Percentiles rank a stretch among this genome's conserved stretches.
Evolutionary conservation across 2,329 filamentous ascomycete genomes (phyloP).

Genomic region (Botryotinia globosa): DNA sequence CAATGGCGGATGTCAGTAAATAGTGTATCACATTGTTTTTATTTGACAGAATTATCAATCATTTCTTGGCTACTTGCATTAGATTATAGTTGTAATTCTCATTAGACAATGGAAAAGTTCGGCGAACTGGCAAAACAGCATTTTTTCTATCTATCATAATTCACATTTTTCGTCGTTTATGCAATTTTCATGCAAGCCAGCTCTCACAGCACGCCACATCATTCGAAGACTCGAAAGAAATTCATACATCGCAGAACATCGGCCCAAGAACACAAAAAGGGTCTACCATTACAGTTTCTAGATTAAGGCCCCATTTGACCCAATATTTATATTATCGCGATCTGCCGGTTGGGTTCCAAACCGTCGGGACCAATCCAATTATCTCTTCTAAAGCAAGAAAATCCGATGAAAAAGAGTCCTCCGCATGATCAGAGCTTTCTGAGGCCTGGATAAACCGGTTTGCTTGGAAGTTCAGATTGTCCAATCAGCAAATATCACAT

Average conservation of each 20-base stretch:
- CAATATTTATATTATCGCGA: not conserved
- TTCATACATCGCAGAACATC: not conserved
- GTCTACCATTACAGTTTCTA: not conserved
- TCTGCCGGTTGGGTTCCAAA: slow-evolving; percentile 14
- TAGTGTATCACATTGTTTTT: slow-evolving; percentile 8
- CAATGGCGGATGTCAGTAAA: not conserved
- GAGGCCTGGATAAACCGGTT: not conserved
- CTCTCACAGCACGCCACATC: not conserved
- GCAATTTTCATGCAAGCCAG: not conserved
- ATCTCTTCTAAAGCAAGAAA: not conserved
- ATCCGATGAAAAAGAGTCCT: not conserved
- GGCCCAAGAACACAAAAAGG: not conserved
- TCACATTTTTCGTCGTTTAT: not conserved
- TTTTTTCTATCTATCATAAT: not conserved
- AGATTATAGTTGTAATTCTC: not conserved
- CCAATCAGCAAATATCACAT: not conserved
- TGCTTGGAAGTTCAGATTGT: not conserved
- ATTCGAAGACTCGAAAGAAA: not conserved
- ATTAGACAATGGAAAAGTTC: not conserved
- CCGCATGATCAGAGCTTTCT: not conserved
- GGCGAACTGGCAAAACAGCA: not conserved
- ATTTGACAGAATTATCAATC: not conserved
- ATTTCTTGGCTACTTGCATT: not conserved
- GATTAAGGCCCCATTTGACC: not conserved
- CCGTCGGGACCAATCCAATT: not conserved